Conservation (phyloP, 1,284 basidiomycete species). For the Cutaneotrichosporon sp. region DNA sequence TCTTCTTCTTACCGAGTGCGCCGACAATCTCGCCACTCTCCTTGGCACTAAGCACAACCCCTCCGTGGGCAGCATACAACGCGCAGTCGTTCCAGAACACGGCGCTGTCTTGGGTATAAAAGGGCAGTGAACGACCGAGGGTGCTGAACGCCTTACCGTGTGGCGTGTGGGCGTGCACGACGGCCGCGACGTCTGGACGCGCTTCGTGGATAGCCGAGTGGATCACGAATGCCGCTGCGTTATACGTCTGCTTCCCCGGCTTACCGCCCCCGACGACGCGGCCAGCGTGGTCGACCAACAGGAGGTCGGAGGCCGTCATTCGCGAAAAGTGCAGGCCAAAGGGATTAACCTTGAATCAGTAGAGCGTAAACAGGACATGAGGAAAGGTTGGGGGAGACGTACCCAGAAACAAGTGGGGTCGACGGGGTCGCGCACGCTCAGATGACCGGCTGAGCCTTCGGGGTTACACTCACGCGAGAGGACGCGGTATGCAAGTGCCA, state of each 20-base stretch:
- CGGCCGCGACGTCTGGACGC: slow-evolving; percentile 64
- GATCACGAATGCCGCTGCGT: slow-evolving; percentile 59
- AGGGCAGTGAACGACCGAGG: slow-evolving; percentile 58
- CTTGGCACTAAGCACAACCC: slow-evolving; percentile 51
- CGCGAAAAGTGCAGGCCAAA: slow-evolving; percentile 55
- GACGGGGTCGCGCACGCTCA: slow-evolving; percentile 60
- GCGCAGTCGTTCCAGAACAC: slow-evolving; percentile 43
- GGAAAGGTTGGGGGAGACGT: slow-evolving; percentile 41
- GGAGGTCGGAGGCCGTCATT: slow-evolving; percentile 57
- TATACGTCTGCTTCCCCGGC: slow-evolving; percentile 45
- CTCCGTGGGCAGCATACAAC: slow-evolving; percentile 49
- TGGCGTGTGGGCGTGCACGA: slow-evolving; percentile 65
- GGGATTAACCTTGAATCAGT: slow-evolving; percentile 58
- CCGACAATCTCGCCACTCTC: slow-evolving; percentile 50
- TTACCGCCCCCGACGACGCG: slow-evolving; percentile 56
- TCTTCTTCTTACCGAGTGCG: slow-evolving; percentile 49
- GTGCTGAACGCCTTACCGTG: slow-evolving; percentile 65
- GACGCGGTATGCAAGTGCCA: slow-evolving; percentile 46
- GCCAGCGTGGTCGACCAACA: slow-evolving; percentile 59
- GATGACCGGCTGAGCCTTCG: slow-evolving; percentile 64
- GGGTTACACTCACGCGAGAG: slow-evolving; percentile 61
- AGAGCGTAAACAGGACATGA: not conserved
- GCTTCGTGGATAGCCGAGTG: slow-evolving; percentile 61
- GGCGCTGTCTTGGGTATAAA: slow-evolving; percentile 24
- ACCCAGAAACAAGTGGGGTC: slow-evolving; percentile 58